phyloP scores from a whole-genome alignment of 1,284 basidiomycete genomes.

The Ganoderma multipileum region DNA sequence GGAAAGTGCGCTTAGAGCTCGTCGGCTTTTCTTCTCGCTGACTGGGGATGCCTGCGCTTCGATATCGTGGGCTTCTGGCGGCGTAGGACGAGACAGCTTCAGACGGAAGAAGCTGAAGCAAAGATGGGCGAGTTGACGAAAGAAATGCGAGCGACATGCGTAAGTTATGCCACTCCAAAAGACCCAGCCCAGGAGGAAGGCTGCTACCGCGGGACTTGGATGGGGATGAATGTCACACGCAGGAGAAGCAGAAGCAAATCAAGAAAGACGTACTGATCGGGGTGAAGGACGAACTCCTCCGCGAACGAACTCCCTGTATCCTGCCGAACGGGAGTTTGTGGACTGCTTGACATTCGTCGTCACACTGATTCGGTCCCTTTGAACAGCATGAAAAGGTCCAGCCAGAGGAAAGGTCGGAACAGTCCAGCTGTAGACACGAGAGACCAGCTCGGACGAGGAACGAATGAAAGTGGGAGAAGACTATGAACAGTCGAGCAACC shows the following conservation, averaged over 20 bases:
- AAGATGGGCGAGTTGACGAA: constrained; percentile 31
- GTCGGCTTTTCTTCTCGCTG: constrained; percentile 9
- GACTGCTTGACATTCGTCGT: constrained; percentile 26
- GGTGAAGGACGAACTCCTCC: constrained; percentile 32
- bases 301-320: constrained; percentile 27
- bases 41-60: constrained; percentile 21
- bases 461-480: constrained; percentile 18
- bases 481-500: constrained; percentile 5
- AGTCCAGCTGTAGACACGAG: constrained; percentile 31
- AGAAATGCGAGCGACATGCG: constrained; percentile 39
- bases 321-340: constrained; percentile 15
- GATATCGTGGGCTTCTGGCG: constrained; percentile 14
- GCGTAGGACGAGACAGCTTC: background rate
- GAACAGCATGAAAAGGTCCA: constrained; percentile 29
- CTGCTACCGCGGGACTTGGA: constrained; percentile 48
- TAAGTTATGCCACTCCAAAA: constrained; percentile 52
- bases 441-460: constrained; percentile 31
- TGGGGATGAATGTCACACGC: constrained; percentile 7
- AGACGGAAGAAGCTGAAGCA: constrained; percentile 17
- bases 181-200: constrained; percentile 59
- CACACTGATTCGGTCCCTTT: constrained; percentile 8
- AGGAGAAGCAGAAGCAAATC: constrained; percentile 10
- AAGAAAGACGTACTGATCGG: constrained; percentile 39
- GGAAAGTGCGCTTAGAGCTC: background rate
- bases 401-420: constrained; percentile 21